A percentile compares a stretch with the other conserved stretches of the same genome.
Evolutionary conservation across 129 eudicot genomes (phyloP).

Genomic region (Lactuca sativa): DNA sequence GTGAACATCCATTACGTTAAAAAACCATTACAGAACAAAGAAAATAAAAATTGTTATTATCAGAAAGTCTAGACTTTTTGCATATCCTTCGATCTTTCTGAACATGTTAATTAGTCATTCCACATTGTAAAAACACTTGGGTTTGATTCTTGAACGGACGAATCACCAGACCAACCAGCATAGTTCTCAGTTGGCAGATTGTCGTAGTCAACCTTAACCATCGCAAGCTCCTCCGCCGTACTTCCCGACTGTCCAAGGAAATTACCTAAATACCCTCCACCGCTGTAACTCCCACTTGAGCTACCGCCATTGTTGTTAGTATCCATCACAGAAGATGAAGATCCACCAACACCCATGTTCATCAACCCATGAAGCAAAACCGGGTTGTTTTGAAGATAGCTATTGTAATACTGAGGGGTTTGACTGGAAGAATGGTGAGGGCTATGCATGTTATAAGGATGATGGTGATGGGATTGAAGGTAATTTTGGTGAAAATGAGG

Average conservation of each 20-base stretch:
- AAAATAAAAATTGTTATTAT: conserved; percentile 34
- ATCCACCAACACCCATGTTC: conserved; percentile 66
- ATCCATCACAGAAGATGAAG: conserved; percentile 64
- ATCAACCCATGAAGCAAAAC: conserved; percentile 80
- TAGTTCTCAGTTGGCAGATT: conserved; percentile 57
- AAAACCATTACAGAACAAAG: conserved; percentile 35
- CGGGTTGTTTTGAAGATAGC: conserved; percentile 60
- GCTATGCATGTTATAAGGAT: conserved; percentile 49
- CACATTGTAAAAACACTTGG: conserved; percentile 91
- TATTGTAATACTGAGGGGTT: conserved; percentile 51
- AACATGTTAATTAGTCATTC: conserved; percentile 61
- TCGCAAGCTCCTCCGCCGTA: conserved; percentile 44
- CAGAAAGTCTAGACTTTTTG: conserved; percentile 29
- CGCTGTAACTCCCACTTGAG: conserved; percentile 39
- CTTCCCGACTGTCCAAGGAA: conserved; percentile 51
- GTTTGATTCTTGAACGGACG: conserved; percentile 69
- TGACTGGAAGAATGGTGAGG: conserved; percentile 48
- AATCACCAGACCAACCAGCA: conserved; percentile 78
- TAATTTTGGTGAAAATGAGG: conserved; percentile 56
- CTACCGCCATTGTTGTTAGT: conserved; percentile 63
- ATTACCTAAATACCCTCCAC: conserved; percentile 65
- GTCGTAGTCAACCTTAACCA: conserved; percentile 92
- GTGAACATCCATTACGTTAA: conserved; percentile 33
- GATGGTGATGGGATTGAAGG: conserved; percentile 72
- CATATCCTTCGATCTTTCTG: conserved; percentile 30